Percentiles rank a stretch among this genome's conserved stretches.
Conservation (phyloP, 108 stramenopile species). For the Stephanodiscus triporus region DNA sequence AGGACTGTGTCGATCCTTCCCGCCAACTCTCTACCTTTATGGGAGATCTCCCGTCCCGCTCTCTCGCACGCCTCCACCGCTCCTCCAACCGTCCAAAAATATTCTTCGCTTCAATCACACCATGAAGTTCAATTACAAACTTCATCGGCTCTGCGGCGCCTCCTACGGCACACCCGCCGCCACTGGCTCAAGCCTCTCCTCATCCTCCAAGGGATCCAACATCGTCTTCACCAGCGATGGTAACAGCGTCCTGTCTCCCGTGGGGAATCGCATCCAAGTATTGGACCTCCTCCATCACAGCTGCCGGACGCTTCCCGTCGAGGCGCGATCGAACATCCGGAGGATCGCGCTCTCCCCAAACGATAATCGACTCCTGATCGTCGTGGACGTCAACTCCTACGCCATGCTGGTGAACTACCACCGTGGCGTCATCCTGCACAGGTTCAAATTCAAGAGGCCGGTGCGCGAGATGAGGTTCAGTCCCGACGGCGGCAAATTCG, state of each 20-base stretch:
- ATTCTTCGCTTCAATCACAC: too few species aligned
- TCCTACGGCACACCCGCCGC: conserved; percentile 86
- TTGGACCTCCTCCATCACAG: conserved; percentile 91
- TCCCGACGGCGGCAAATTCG: conserved; percentile 88
- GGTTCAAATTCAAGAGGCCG: conserved; percentile 90
- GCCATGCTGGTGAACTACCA: conserved; percentile 81
- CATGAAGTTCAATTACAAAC: conserved; percentile 95
- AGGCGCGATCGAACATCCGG: conserved; percentile 91
- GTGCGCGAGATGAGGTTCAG: conserved; percentile 86
- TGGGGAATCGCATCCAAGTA: conserved; percentile 93
- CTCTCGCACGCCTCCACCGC: too few species aligned
- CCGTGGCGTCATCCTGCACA: conserved; percentile 90
- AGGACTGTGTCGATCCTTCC: too few species aligned
- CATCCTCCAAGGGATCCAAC: conserved; percentile 80
- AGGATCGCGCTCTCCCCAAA: conserved; percentile 85
- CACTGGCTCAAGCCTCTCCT: conserved; percentile 51
- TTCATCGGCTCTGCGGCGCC: conserved; percentile 93
- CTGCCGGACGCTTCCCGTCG: conserved; percentile 87
- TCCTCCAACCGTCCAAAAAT: too few species aligned
- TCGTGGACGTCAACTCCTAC: conserved; percentile 82
- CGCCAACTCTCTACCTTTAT: too few species aligned
- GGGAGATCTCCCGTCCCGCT: too few species aligned
- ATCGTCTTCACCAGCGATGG: conserved; percentile 93
- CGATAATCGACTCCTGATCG: conserved; percentile 79
- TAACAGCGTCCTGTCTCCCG: conserved; percentile 85